Base-by-base conservation (phyloP, 352 stramenopile genomes). In the Pseudoperonospora humuli region DNA sequence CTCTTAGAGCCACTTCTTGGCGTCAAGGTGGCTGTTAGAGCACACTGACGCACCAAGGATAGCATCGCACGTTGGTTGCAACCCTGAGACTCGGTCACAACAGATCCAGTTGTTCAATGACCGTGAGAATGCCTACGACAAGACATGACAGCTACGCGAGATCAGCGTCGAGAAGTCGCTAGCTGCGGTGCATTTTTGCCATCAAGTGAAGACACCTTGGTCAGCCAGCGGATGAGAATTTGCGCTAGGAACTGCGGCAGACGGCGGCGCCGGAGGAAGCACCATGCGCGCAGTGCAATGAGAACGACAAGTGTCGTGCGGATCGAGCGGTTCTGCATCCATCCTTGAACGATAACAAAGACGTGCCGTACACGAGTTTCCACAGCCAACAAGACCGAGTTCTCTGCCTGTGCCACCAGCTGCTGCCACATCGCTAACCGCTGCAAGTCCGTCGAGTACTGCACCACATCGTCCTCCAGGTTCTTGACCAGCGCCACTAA, bases 381-480 rank as follows among this genome's bases (percentile, higher is more conserved):
- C 18, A 67, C 36, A 2, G 56, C 52, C 4, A 83, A 52, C 33
- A 80, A 35, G 14, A 80, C 20, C 7, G 75, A 88, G 13, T 61
- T 50, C 13, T 84, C 60, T 9, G 66, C 39, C 0, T 59, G 37
- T 11, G 32, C 17, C 21, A 60, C 46, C 19, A 83, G 56, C 20
- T 80, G 53, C 37, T 78, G 64, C 7, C 60, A 50, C 19, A 56
- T 19, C 3, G 54, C 38, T 3, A 78, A 27, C 14, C 55, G 61
- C 57, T 86, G 73, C 18, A 84, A 47, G 29, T 88, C 69, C 10
- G 64, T 79, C 58, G 81, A 73, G 47, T 85, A 70, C 39, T 71
- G 61, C 14, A 62, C 52, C 11, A 85, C 66, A 19, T 85, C 68
- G 25, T 77, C 71, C 44, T 87, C 70, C 10, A 83, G 47, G 20